Base-by-base conservation (phyloP, 345 rosid genomes). In the Gynandropsis gynandra region DNA sequence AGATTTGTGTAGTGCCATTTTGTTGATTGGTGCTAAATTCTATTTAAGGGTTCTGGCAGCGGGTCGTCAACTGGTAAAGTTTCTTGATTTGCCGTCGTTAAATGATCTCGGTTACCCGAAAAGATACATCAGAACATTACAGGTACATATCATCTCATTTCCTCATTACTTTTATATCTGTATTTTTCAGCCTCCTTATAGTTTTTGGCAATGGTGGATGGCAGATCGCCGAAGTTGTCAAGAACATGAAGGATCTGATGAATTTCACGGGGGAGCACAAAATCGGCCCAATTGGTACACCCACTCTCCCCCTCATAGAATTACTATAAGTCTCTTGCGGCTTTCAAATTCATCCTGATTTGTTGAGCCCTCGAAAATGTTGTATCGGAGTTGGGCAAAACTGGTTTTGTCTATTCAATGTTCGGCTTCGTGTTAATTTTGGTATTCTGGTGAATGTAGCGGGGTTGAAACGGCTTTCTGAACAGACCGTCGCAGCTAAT, bases 181-280 rank as follows among this genome's bases (percentile, higher is more conserved):
- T 15, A 57, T 16, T 50, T 11, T 44, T 15, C 6, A 34, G 42
- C 31, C 20, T 29, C 29, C 10, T 52, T 19, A 52, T 38, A 19
- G 21, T 10, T 21, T 59, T 42, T 19, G 56, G 15, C 52, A 43
- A 41, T 35, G 70, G 56, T 49, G 38, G 66, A 51, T 65, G 56
- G 42, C 73, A 87, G 98, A 87, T 80, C 45, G 79, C 92, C 27
- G 98, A 90, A 85, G 95, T 84, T 73, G 93, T 90, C 66, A 84
- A 76, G 70, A 80, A 92, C 78, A 90, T 90, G 98, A 87, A 87
- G 75, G 98, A 84, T 71, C 74, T 90, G 53, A 82, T 87, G 67
- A 80, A 74, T 63, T 80, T 87, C 74, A 80, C 89, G 41, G 60
- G 65, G 37, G 89, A 90, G 34, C 52, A 74, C 50, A 79, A 87